Conservation (phyloP, 768 basidiomycete genomes). For the Russula sp. region DNA sequence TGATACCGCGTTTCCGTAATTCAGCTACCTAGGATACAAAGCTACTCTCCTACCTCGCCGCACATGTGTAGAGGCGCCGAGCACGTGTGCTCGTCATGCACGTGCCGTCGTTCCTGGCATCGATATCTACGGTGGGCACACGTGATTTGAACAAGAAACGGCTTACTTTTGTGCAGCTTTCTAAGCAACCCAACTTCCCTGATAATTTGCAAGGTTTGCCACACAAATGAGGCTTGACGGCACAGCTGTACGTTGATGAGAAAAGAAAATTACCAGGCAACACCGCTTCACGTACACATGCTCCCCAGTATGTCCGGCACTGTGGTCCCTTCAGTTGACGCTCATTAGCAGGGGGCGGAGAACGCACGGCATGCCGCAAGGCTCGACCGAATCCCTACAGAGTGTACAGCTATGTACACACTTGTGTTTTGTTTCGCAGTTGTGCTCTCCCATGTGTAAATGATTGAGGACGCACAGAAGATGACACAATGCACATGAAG, state of each 20-base stretch:
- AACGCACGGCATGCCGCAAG: too few species aligned
- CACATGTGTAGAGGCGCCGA: conserved; percentile 50
- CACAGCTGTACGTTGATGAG: conserved; percentile 37
- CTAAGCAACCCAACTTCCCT: conserved; percentile 46
- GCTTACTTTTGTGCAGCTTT: conserved; percentile 47
- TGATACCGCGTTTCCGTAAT: neutral
- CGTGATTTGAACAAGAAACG: neutral
- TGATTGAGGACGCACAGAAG: conserved; percentile 43
- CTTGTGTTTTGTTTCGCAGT: conserved; percentile 45
- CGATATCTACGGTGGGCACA: neutral
- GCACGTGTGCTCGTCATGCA: conserved; percentile 47
- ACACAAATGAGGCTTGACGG: conserved; percentile 46
- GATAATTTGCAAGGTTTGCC: conserved; percentile 44
- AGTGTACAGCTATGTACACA: conserved; percentile 44
- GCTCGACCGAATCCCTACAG: conserved; percentile 30
- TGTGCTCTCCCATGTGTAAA: conserved; percentile 42
- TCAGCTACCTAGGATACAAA: neutral
- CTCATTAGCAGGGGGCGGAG: neutral
- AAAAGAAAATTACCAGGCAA: neutral
- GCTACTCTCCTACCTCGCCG: conserved; percentile 38
- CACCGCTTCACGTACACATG: conserved; percentile 41
- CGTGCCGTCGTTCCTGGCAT: conserved; percentile 43
- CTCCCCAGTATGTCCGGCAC: conserved; percentile 51
- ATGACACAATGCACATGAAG: conserved; percentile 43
- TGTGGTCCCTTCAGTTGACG: conserved; percentile 23